Base-by-base conservation (phyloP, 2,329 filamentous ascomycete genomes). In the Coniochaeta ligniaria region DNA sequence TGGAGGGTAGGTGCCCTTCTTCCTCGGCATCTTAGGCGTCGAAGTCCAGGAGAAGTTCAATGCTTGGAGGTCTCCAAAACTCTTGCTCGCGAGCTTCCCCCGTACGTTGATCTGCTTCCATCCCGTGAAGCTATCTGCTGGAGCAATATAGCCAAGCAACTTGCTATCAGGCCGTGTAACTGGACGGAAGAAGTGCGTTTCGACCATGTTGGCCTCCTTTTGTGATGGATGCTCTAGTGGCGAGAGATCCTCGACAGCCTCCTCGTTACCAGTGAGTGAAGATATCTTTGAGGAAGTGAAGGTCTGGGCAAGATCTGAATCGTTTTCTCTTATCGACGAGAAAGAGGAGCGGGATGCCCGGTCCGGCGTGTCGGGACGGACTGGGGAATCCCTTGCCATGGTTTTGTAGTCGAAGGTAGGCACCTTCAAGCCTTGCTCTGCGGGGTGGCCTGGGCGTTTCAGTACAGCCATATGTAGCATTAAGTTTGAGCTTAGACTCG, bases 271-370 rank as follows among this genome's bases (percentile, higher is more conserved):
- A 60, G 75, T 72, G 67, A 85, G 86, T 60, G 82, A 84, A 38
- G 85, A 87, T 63, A 86, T 74, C 71, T 86, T 87, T 69, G 83
- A 82, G 59, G 80, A 80, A 57, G 84, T 87, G 65, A 88, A 88
- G 60, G 81, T 83, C 75, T 88, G 85, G 60, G 82, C 80, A 33
- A 86, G 73, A 62, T 81, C 80, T 66, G 79, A 77, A 68, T 84
- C 82, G 70, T 82, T 80, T 75, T 86, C 83, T 63, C 83, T 78
- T 62, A 86, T 83, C 54, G 83, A 86, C 33, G 83, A 86, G 73
- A 86, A 86, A 61, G 83, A 86, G 33, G 81, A 81, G 62, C 83
- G 80, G 63, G 71, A 72, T 61, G 69, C 70, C 63, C 72, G 73
- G 65, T 75, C 72, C 59, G 72, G 72, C 56, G 73, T 70, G 38